These are phyloP conservation scores for Rhizopus arrhizus DNA, from an alignment of 371 early-diverging fungal species.

Conservation along the genomic window DNA sequence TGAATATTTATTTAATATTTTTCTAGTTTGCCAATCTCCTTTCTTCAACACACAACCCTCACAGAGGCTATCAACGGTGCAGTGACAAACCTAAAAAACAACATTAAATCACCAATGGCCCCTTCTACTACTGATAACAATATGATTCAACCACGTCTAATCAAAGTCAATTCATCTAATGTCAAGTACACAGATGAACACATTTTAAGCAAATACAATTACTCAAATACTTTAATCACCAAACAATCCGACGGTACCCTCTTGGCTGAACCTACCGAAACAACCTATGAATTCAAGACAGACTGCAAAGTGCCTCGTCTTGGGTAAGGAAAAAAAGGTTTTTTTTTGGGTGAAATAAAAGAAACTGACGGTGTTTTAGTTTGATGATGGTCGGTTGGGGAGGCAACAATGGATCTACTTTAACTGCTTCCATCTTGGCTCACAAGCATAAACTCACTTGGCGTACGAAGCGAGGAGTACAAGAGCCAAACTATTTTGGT, in stretches of 20 bases:
- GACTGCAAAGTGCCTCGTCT: conserved; percentile 78
- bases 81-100: conserved; percentile 60
- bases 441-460: conserved; percentile 85
- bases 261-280: conserved; percentile 83
- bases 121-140: conserved; percentile 37
- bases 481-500: conserved; percentile 94
- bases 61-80: conserved; percentile 75
- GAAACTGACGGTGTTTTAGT: conserved; percentile 45
- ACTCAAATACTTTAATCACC: conserved; percentile 84
- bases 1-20: not conserved
- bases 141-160: conserved; percentile 52
- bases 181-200: conserved; percentile 83
- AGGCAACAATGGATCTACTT: conserved; percentile 97
- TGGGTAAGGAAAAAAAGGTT: conserved; percentile 60
- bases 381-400: conserved; percentile 98
- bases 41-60: conserved; percentile 84
- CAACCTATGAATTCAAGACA: conserved; percentile 87
- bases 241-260: conserved; percentile 68
- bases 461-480: conserved; percentile 91
- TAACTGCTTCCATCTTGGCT: conserved; percentile 93
- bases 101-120: conserved; percentile 20
- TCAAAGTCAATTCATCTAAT: conserved; percentile 86
- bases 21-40: conserved; percentile 81
- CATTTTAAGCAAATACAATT: conserved; percentile 84
- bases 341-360: conserved; percentile 10